A percentile compares a stretch with the other conserved stretches of the same genome.
Evolutionary conservation across 106 monocot species (phyloP).

Genomic region (Dioscorea zingiberensis): DNA sequence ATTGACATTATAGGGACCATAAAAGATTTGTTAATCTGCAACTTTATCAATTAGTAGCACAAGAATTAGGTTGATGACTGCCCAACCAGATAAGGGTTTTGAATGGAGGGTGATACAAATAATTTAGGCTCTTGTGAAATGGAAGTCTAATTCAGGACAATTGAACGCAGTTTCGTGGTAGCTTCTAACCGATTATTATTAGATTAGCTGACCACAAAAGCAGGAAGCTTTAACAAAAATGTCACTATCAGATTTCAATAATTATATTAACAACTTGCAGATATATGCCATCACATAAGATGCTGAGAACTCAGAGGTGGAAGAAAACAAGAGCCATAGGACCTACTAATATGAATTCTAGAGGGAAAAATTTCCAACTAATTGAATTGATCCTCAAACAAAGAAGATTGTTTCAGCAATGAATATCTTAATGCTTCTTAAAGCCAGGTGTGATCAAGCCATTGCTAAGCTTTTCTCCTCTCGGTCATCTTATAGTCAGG

Average conservation of each 20-base stretch:
- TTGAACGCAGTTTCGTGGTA: not conserved
- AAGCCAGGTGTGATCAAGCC: too few relatives aligned
- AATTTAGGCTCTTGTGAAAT: too few relatives aligned
- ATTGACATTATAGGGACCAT: constrained; percentile 13
- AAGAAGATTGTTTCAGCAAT: not conserved
- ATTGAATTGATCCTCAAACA: not conserved
- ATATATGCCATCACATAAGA: constrained; percentile 19
- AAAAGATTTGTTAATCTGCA: too few relatives aligned
- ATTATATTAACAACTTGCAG: constrained; percentile 2
- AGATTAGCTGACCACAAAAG: not conserved
- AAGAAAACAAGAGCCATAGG: not conserved
- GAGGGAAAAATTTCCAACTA: not conserved
- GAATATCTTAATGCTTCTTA: too few relatives aligned
- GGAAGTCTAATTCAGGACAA: too few relatives aligned
- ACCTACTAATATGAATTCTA: not conserved
- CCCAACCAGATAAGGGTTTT: too few relatives aligned
- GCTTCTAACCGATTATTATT: not conserved
- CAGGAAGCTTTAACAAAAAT: too few relatives aligned
- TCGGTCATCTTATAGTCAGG: too few relatives aligned
- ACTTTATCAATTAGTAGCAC: too few relatives aligned
- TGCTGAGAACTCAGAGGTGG: not conserved
- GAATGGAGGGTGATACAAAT: too few relatives aligned
- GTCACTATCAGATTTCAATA: not conserved
- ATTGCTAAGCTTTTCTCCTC: too few relatives aligned
- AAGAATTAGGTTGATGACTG: too few relatives aligned